phyloP scores from a whole-genome alignment of 1,284 basidiomycete genomes.

The Cryptococcus hybrid region DNA sequence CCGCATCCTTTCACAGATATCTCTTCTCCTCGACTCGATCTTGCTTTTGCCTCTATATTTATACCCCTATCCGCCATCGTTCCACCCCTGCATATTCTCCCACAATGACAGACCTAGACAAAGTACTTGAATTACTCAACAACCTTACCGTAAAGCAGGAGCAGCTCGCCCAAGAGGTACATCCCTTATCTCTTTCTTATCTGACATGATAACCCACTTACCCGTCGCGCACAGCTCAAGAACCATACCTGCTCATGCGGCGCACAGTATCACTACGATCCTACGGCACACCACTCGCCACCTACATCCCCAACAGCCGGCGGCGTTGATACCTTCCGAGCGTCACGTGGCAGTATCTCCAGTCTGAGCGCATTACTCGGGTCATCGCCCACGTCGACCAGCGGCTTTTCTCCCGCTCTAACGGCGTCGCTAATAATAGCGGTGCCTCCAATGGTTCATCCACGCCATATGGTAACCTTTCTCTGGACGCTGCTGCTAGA shows the following conservation, averaged over 20 bases:
- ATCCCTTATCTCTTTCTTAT: conserved; percentile 1
- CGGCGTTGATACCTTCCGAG: conserved; percentile 25
- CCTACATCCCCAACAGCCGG: conserved; percentile 14
- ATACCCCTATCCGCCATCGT: background rate
- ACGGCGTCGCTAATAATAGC: background rate
- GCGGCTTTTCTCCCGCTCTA: background rate
- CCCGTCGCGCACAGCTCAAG: conserved; percentile 2
- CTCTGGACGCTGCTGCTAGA: conserved; percentile 18
- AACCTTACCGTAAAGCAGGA: conserved; percentile 38
- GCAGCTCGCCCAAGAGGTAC: conserved; percentile 32
- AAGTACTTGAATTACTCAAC: conserved; percentile 33
- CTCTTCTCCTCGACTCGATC: background rate
- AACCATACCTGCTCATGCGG: conserved; percentile 5
- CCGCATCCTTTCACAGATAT: too few species aligned
- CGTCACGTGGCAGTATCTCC: conserved; percentile 7
- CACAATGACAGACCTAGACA: conserved; percentile 24
- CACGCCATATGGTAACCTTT: conserved; percentile 32
- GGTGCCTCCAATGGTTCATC: background rate
- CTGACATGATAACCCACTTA: background rate
- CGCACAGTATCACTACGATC: conserved; percentile 2
- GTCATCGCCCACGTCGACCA: background rate
- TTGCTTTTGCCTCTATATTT: background rate
- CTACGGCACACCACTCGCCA: conserved; percentile 6
- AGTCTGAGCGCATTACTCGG: background rate
- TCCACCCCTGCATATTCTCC: background rate